Base-by-base conservation (phyloP, 2,329 filamentous ascomycete species). In the Fusarium hainanense region DNA sequence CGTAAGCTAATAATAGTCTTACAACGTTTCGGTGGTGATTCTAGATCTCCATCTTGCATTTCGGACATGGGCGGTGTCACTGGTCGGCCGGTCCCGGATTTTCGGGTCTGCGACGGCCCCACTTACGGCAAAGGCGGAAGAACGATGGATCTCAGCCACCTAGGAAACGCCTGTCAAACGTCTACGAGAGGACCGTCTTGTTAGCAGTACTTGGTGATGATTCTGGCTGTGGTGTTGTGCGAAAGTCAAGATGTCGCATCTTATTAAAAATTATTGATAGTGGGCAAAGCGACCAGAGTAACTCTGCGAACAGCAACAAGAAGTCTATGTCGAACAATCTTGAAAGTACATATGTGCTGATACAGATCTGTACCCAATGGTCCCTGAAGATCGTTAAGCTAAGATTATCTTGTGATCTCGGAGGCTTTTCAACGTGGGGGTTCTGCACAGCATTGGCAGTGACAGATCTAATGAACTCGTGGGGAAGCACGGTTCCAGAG, bases 381-480 rank as follows among this genome's bases (percentile, higher is more conserved):
- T n/a, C 18, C 34, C 34, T n/a, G 34, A 37, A 37, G 34, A 37
- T 37, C 34, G 18, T 37, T n/a, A 5, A 37, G 18, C 34, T 37
- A 37, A 37, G 34, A n/a, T n/a, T 7, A 37, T n/a, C 18, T 7
- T 37, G 34, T 27, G 30, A 14, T 4, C 20, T 18, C 23, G 6
- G 21, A 23, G 20, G 28, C 28, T 48, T 28, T 37, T 30, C 23
- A 16, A 14, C 7, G 66, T 46, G 34, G 44, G 49, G 60, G 40
- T n/a, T 28, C 37, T 48, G 52, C 51, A 59, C 52, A 27, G 27
- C 47, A 41, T 62, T 21, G 28, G 44, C 9, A 43, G 43, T 30
- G 34, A 34, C 30, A 63, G 63, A 52, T 48, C 47, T 30, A 37
- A 57, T 57, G 63, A 68, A 60, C 43, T 48, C 25, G 67, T 23